Conservation (phyloP, 1,139 yeast genomes). For the Saccharomycopsis hybrid region DNA sequence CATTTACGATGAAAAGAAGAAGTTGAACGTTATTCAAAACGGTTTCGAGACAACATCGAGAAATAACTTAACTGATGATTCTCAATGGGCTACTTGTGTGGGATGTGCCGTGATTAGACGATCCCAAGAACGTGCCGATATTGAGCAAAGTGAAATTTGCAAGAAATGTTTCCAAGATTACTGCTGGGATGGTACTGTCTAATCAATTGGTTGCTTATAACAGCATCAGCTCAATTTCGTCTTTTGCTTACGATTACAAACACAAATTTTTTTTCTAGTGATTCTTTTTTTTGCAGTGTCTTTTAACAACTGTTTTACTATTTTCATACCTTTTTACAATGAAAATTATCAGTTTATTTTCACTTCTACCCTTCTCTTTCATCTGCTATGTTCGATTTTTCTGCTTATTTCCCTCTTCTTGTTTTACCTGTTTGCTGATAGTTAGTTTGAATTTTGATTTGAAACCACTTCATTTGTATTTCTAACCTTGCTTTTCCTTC, state of each 20-base stretch:
- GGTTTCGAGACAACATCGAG: slow-evolving; percentile 78
- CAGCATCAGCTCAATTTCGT: no score
- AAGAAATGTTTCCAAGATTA: slow-evolving; percentile 61
- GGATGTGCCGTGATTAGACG: slow-evolving; percentile 88
- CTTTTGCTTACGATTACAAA: no score
- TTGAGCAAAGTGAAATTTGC: slow-evolving; percentile 66
- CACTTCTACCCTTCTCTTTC: background rate
- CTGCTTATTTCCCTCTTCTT: background rate
- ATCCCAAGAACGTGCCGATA: slow-evolving; percentile 65
- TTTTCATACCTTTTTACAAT: no score
- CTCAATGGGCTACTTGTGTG: slow-evolving; percentile 71
- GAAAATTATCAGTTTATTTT: background rate
- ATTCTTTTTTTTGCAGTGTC: no score
- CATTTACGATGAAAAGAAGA: slow-evolving; percentile 55
- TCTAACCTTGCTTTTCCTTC: no score
- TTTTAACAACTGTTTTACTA: no score
- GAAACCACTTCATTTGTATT: no score
- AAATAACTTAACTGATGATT: slow-evolving; percentile 64
- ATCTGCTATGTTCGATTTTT: background rate
- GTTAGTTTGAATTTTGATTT: no score
- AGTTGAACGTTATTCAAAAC: slow-evolving; percentile 57
- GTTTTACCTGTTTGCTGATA: no score
- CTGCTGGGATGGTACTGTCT: slow-evolving; percentile 69
- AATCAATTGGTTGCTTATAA: background rate
- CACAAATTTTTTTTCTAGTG: no score